phyloP scores from a whole-genome alignment of 495 filamentous ascomycete genomes.

The Aspergillus sclerotioniger region DNA sequence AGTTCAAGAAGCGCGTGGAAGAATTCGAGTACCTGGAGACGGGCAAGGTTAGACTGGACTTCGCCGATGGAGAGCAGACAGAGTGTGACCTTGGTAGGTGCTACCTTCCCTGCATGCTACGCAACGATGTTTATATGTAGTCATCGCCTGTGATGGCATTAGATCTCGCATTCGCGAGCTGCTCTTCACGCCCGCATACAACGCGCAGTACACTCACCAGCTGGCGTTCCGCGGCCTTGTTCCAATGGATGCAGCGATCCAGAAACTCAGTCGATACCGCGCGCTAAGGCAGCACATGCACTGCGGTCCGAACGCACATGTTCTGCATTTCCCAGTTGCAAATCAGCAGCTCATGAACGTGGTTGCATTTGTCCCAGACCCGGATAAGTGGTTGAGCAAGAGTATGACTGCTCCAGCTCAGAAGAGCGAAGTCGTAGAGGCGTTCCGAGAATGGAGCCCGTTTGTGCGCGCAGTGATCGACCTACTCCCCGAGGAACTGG shows the following conservation, averaged over 20 bases:
- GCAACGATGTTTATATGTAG: background rate
- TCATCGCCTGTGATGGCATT: constrained; percentile 59
- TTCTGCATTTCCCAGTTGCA: constrained; percentile 46
- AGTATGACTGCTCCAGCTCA: constrained; percentile 14
- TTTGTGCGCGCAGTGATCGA: constrained; percentile 34
- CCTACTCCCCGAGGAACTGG: constrained; percentile 42
- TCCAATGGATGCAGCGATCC: constrained; percentile 42
- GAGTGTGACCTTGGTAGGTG: constrained; percentile 48
- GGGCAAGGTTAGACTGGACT: constrained; percentile 40
- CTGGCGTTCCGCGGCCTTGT: constrained; percentile 54
- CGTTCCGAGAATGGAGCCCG: constrained; percentile 34
- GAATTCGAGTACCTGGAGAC: background rate
- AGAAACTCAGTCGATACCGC: constrained; percentile 40
- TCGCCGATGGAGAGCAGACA: constrained; percentile 53
- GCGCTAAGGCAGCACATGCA: constrained; percentile 42
- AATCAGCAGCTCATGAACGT: constrained; percentile 42
- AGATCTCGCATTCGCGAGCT: constrained; percentile 50
- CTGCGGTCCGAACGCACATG: constrained; percentile 42
- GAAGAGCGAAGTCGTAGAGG: constrained; percentile 20
- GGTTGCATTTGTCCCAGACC: constrained; percentile 43
- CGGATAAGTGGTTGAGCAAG: constrained; percentile 31
- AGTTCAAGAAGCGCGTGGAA: constrained; percentile 40
- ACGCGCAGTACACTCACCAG: constrained; percentile 50
- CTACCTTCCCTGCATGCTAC: background rate
- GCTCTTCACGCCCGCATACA: constrained; percentile 39